Base-by-base conservation (phyloP, 495 filamentous ascomycete genomes). In the Penicillium paxilli region DNA sequence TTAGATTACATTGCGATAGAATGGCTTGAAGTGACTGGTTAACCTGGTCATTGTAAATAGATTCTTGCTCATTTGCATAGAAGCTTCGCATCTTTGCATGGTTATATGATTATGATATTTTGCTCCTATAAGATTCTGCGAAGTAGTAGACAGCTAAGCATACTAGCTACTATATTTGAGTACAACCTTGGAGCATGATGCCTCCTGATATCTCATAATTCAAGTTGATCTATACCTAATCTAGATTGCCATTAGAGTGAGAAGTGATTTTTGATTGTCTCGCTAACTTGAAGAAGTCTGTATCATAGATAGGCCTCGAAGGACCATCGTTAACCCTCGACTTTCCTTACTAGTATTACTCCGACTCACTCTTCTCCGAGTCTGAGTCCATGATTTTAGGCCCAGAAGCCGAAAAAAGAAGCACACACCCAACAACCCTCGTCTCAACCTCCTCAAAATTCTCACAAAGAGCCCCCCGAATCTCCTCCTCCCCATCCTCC, bases 351-450 rank as follows among this genome's bases (percentile, higher is more conserved):
- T n/a, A n/a, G n/a, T n/a, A n/a, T n/a, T n/a, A n/a, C n/a, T n/a
- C n/a, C n/a, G n/a, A 32, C 11, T 32, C 30, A 9, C 30, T 32
- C 1, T 32, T 32, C n/a, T 32, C 30, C 30, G 30, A 32, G 30
- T 32, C 30, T 9, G 7, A 11, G 8, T 32, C 30, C 90, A n/a
- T n/a, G n/a, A n/a, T n/a, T n/a, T 90, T 91, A 88, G 90, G 80
- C 74, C 78, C 76, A 78, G 79, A 80, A 80, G 46, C 52, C 26
- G 25, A 30, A 32, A 55, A 55, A 5, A 55, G 4, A 8, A 55
- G 24, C 5, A 55, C 38, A 37, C 25, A 22, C 12, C 52, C 52
- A 8, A 49, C 46, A 23, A 55, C 26, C 35, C 20, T 33, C 12
- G 52, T 55, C 25, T 49, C 26, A 14, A 55, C 52, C 19, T 25